These are phyloP conservation scores for Leishmania tarentolae DNA, from an alignment of 208 protist species.

Conservation along the genomic window DNA sequence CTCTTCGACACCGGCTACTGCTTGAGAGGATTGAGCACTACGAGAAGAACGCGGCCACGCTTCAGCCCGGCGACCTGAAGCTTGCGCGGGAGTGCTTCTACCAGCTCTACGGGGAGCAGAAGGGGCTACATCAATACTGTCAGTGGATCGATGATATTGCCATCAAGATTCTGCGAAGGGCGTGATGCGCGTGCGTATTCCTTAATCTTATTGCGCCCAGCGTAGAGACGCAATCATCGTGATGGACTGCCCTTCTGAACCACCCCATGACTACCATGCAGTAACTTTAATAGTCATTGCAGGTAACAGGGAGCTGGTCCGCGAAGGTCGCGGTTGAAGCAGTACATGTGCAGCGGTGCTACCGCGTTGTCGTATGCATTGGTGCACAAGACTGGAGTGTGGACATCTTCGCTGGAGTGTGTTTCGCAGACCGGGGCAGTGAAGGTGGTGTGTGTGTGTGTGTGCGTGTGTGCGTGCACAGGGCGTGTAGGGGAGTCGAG, in stretches of 20 bases:
- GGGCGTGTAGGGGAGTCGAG: not conserved
- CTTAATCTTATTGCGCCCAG: not conserved
- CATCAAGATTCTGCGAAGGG: constrained; percentile 31
- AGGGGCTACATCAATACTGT: constrained; percentile 43
- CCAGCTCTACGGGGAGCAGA: constrained; percentile 45
- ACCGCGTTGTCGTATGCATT: not conserved
- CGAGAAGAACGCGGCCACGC: constrained; percentile 23
- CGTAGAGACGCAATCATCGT: not conserved
- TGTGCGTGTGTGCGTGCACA: not conserved
- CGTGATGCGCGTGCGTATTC: not conserved
- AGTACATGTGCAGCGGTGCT: not conserved
- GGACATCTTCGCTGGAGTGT: not conserved
- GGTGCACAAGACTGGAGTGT: not conserved
- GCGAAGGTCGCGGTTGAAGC: not conserved
- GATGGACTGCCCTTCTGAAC: not conserved
- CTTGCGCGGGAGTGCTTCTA: constrained; percentile 49
- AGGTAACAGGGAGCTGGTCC: not conserved
- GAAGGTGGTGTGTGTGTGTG: not conserved
- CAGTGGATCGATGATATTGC: constrained; percentile 61
- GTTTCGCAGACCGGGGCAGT: not conserved
- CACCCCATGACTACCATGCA: not conserved
- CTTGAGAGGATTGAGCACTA: constrained; percentile 42
- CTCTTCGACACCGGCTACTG: constrained; percentile 31
- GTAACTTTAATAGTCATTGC: not conserved
- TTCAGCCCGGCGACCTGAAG: constrained; percentile 35